phyloP scores from a whole-genome alignment of 352 stramenopile genomes.

The Chrysophaeum taylorii region DNA sequence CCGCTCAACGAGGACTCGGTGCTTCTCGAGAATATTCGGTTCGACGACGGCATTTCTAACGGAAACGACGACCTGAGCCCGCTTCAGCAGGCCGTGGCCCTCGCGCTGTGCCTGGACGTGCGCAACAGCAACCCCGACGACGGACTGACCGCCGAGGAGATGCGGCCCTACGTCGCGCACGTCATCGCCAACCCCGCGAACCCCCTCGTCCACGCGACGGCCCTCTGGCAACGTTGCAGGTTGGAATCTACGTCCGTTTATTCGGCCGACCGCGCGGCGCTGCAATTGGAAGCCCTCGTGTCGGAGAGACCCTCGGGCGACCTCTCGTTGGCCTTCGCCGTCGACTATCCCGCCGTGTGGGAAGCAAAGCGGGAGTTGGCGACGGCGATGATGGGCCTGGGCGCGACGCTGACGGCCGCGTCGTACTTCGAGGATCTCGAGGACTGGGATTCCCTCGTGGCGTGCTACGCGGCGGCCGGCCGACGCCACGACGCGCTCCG shows the following conservation, averaged over 20 bases:
- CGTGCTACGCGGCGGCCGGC: conserved; percentile 82
- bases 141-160: conserved; percentile 83
- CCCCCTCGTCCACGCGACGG: conserved; percentile 91
- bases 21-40: conserved; percentile 77
- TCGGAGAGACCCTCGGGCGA: too few species aligned
- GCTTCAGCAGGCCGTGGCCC: conserved; percentile 66
- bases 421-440: conserved; percentile 85
- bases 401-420: conserved; percentile 67
- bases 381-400: conserved; percentile 77
- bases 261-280: conserved; percentile 75
- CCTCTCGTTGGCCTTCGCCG: conserved; percentile 76
- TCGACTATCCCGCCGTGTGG: conserved; percentile 84
- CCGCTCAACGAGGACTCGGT: conserved; percentile 65
- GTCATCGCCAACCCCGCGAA: conserved; percentile 83
- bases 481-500: conserved; percentile 73
- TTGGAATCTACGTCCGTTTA: conserved; percentile 84
- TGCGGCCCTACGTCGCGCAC: conserved; percentile 81
- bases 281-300: conserved; percentile 89
- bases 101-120: conserved; percentile 87
- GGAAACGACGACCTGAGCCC: conserved; percentile 34
- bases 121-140: conserved; percentile 89
- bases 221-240: conserved; percentile 75
- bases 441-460: conserved; percentile 88
- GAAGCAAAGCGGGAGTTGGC: conserved; percentile 79
- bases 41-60: conserved; percentile 48